phyloP scores from a whole-genome alignment of 2,329 filamentous ascomycete species.

The Talaromyces islandicus region DNA sequence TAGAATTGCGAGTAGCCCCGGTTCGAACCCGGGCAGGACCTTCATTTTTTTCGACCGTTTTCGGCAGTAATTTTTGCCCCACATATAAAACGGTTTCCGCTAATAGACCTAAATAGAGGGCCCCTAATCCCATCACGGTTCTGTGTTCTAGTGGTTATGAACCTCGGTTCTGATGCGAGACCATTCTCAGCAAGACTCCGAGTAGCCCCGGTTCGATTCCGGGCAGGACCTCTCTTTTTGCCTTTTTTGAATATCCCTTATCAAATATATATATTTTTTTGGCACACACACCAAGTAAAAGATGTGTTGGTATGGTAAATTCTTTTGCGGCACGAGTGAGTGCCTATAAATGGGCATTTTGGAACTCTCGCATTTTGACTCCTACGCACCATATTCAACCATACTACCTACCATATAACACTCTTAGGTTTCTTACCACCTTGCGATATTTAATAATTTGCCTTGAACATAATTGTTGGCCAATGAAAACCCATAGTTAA shows the following conservation, averaged over 20 bases:
- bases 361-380: no score
- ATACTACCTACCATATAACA: no score
- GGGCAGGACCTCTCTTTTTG: not conserved
- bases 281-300: no score
- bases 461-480: no score
- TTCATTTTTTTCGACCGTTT: not conserved
- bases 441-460: no score
- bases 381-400: no score
- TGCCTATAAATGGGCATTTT: no score
- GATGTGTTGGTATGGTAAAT: not conserved
- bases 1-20: not conserved
- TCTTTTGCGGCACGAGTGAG: no score
- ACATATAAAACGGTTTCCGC: not conserved
- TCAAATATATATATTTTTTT: not conserved
- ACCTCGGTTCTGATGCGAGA: not conserved
- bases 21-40: not conserved
- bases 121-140: not conserved
- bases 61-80: not conserved
- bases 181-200: not conserved
- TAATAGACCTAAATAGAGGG: not conserved
- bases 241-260: no score
- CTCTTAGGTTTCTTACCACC: no score
- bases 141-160: not conserved
- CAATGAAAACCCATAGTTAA: no score
- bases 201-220: not conserved